phyloP scores from a whole-genome alignment of 192 early-diverging fungal genomes.

The Ramicandelaber brevisporus region DNA sequence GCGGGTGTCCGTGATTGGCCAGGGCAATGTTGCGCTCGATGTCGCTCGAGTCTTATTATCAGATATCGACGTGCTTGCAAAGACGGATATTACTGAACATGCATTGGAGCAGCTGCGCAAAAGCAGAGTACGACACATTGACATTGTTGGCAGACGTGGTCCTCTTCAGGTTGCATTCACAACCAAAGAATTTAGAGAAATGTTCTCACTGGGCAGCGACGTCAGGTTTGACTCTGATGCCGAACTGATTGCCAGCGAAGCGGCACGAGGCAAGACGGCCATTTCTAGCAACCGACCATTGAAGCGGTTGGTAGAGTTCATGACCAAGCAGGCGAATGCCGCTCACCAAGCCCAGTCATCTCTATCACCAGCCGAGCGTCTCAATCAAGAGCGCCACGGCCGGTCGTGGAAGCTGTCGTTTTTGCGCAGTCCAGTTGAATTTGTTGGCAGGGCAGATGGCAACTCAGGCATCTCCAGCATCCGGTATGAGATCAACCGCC shows the following conservation, averaged over 20 bases:
- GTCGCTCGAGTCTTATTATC: constrained; percentile 65
- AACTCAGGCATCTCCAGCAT: constrained; percentile 4
- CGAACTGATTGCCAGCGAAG: constrained; percentile 20
- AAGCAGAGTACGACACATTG: constrained; percentile 55
- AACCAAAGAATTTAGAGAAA: constrained; percentile 85
- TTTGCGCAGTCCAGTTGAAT: constrained; percentile 34
- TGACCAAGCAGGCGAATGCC: constrained; percentile 24
- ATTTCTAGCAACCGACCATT: constrained; percentile 29
- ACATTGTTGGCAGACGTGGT: constrained; percentile 73
- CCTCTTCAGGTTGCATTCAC: constrained; percentile 85
- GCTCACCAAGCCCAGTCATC: constrained; percentile 1
- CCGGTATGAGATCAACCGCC: constrained; percentile 31
- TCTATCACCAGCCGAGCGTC: neutral
- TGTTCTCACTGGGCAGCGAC: constrained; percentile 46
- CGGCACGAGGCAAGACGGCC: constrained; percentile 11
- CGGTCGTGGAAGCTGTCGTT: constrained; percentile 53
- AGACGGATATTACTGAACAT: constrained; percentile 63
- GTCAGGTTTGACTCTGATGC: constrained; percentile 35
- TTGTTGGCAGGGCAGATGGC: constrained; percentile 7
- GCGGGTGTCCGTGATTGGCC: constrained; percentile 61
- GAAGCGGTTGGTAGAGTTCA: constrained; percentile 64
- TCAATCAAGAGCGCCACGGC: neutral
- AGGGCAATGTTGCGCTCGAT: constrained; percentile 89
- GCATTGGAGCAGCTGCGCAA: constrained; percentile 35
- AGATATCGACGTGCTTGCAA: constrained; percentile 34